Base-by-base conservation (phyloP, 108 stramenopile genomes). In the Nannochloropsis gaditana region DNA sequence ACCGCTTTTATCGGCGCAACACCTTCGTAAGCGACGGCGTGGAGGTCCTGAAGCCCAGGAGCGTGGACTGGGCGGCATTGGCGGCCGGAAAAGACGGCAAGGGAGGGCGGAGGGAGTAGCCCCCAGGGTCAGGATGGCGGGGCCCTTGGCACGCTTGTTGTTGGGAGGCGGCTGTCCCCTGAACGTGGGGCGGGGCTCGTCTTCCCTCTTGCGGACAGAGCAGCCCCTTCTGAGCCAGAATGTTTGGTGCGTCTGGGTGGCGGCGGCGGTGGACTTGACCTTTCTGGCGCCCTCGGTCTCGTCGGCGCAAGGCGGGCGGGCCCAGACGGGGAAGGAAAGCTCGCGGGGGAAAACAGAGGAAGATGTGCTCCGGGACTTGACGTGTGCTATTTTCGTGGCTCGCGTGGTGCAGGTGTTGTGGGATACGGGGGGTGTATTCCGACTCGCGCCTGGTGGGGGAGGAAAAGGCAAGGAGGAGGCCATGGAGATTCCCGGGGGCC, bases 121-220 rank as follows among this genome's bases (percentile, higher is more conserved):
- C 3, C 59, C 59, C n/a, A 15, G 59, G 59, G 59, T 73, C 3
- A 73, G n/a, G 8, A 4, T 73, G 8, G 59, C 59, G 59, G 59
- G 59, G 59, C 59, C 59, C 15, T 73, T 73, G 59, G 59, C 59
- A 4, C 59, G 59, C 59, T 73, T 73, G 59, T 73, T 73, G 59
- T 73, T 73, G 59, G 59, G 59, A 4, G 59, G 59, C 15, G 59
- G 59, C 2, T n/a, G 59, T 2, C 8, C 59, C 2, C n/a, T 73
- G 59, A 73, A 73, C 59, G 59, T n/a, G 3, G 59, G 59, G 59
- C 15, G 59, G 59, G 59, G 59, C 19, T 73, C 59, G 3, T 73
- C 59, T 15, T 73, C 59, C n/a, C 8, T 73, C 19, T n/a, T 73
- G 59, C n/a, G 59, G 15, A n/a, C n/a, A 2, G n/a, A n/a, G 3